Evolutionary conservation across 345 rosid species (phyloP).

Genomic region (Mercurialis annua): DNA sequence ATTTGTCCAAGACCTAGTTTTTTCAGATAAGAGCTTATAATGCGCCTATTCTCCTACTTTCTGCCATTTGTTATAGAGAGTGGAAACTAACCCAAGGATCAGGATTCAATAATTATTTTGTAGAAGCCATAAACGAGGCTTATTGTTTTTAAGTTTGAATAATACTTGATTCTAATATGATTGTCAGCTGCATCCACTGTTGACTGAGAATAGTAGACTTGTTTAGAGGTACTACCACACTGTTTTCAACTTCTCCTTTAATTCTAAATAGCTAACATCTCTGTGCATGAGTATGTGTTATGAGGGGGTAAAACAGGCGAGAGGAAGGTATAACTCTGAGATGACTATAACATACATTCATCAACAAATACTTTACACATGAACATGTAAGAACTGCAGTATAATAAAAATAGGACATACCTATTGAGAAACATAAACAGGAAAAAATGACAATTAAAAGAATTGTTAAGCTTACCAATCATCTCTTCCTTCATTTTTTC

Average conservation of each 20-base stretch:
- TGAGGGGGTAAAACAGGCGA: neutral
- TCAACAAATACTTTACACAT: constrained; percentile 1
- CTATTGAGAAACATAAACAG: neutral
- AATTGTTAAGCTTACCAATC: constrained; percentile 54
- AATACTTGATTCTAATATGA: neutral
- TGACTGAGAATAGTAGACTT: neutral
- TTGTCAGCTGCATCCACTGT: neutral
- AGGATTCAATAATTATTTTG: neutral
- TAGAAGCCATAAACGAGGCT: too few relatives aligned
- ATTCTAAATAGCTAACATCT: neutral
- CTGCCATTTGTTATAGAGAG: neutral
- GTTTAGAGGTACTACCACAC: neutral
- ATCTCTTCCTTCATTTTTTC: constrained; percentile 99
- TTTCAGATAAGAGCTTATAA: neutral
- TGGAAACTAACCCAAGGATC: neutral
- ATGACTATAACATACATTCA: neutral
- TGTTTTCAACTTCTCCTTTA: neutral
- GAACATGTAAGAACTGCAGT: neutral
- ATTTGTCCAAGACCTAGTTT: neutral
- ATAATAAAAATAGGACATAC: neutral
- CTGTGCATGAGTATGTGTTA: neutral
- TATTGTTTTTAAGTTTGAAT: too few relatives aligned
- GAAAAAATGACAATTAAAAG: neutral
- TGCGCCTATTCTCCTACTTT: neutral
- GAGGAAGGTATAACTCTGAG: neutral